Evolutionary conservation across 805 yeast genomes (phyloP), one percentile per base, ranked within the genome.

Genomic region (Starmerella bombicola): DNA sequence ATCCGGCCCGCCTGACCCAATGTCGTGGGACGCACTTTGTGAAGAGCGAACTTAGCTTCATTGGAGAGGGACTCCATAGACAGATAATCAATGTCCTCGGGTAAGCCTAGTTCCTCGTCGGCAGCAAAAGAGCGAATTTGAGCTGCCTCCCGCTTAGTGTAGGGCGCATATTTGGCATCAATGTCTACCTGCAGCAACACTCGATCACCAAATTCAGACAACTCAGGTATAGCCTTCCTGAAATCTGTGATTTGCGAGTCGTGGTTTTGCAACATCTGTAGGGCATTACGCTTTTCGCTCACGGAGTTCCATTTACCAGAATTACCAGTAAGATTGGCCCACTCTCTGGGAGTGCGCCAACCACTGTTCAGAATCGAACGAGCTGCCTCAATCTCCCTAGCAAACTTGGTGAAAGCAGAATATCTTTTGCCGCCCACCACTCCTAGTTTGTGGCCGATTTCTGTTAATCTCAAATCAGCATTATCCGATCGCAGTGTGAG

Each of bases 1-100:
- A 88, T 80, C 51, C 97, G 68, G 56, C 94, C 70, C 0, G 97
- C 97, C 57, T 91, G 97, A 0, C 97, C 97, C 33, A 91, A 74
- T 0, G 96, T 91, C 40, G 74, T 73, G 0, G 98, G 98, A 46
- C 81, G 78, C 13, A 83, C 75, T 9, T 69, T 67, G 52, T 83
- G 81, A 40, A 91, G 64, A 9, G 80, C 61, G 15, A 65, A 66
- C 42, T 80, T 72, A 22, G 77, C 86, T 55, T 88, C 96, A 20
- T 72, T 67, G 2, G 93, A 80, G n/a, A 88, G 61, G 0, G 82
- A 73, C 15, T 73, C 68, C 37, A 78, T 51, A 12, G 64, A 55
- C 10, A 68, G 52, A 56, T 86, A 88, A 48, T 77, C 78, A 51
- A 70, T 73, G 43, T 75, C 68, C 3, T 52, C 35, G 0, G 98